Evolutionary conservation across 306 rosid species (phyloP).

Genomic region (Prunus mira): DNA sequence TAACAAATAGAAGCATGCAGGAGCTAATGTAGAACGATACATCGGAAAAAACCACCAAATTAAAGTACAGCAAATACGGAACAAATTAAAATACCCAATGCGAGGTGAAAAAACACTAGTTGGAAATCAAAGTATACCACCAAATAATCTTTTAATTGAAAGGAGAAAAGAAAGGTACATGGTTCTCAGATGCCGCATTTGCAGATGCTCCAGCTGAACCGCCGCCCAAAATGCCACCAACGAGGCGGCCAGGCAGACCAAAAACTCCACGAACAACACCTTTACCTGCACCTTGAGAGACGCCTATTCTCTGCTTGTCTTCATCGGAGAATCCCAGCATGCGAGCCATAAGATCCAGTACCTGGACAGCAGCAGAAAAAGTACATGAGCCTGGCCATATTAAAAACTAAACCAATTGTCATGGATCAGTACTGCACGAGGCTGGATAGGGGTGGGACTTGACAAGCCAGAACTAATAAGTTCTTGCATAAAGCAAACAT

Average conservation of each 20-base stretch:
- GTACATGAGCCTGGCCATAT: slow-evolving; percentile 9
- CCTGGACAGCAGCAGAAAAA: slow-evolving; percentile 41
- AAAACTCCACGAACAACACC: slow-evolving; percentile 97
- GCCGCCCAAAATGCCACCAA: slow-evolving; percentile 89
- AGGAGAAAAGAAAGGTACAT: slow-evolving; percentile 37
- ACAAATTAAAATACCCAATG: not conserved
- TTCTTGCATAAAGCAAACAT: not conserved
- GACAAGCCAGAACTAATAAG: not conserved
- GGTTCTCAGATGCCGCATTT: slow-evolving; percentile 64
- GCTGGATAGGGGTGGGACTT: not conserved
- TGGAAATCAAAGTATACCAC: not conserved
- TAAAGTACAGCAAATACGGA: no score
- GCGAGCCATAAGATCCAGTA: slow-evolving; percentile 94
- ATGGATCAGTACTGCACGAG: not conserved
- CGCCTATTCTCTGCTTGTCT: slow-evolving; percentile 90
- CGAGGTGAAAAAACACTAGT: not conserved
- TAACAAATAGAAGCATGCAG: not conserved
- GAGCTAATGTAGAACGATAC: not conserved
- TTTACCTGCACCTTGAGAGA: slow-evolving; percentile 79
- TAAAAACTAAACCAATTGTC: not conserved
- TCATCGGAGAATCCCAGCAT: slow-evolving; percentile 94
- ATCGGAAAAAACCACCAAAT: not conserved
- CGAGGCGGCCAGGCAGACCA: slow-evolving; percentile 91
- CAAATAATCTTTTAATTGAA: not conserved
- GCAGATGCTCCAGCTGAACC: slow-evolving; percentile 49